Base-by-base conservation (phyloP, 208 protist species). In the Kentomonas sorsogonicus region DNA sequence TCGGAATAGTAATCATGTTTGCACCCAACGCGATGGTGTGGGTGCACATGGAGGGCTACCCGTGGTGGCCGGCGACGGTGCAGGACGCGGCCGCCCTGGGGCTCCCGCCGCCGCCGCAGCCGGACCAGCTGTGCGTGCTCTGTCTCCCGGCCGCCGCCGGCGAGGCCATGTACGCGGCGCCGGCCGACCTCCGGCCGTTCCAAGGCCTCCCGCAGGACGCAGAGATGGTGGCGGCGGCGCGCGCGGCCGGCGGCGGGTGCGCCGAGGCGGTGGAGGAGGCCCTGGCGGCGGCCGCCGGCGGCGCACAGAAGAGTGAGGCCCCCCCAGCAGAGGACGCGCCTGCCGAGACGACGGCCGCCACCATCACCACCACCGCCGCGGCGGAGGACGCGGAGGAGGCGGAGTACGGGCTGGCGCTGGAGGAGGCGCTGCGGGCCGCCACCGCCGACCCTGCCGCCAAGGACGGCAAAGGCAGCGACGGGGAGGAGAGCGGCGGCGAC, bases 51-150 rank as follows among this genome's bases (percentile, higher is more conserved):
- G 40, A 55, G 11, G 83, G 65, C 43, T 87, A 85, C 57, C 86
- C 86, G n/a, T 93, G 86, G 83, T 93, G 86, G 83, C 86, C 86
- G 0, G 79, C 74, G 3, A 51, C 88, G 1, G 73, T 93, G 23
- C 18, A 83, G 0, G 83, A 90, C 62, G 72, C 82, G 1, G 47
- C 46, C 0, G 45, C 45, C 20, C n/a, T n/a, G n/a, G n/a, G n/a
- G n/a, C n/a, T n/a, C n/a, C n/a, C n/a, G n/a, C n/a, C n/a, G n/a
- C n/a, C n/a, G n/a, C n/a, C n/a, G n/a, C n/a, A n/a, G n/a, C 22
- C 64, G 22, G 69, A 45, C 15, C 40, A 45, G 18, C n/a, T n/a
- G n/a, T n/a, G n/a, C n/a, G n/a, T n/a, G n/a, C n/a, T n/a, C n/a
- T n/a, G n/a, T n/a, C n/a, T n/a, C n/a, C n/a, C n/a, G n/a, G n/a